A percentile compares a stretch with the other conserved stretches of the same genome.
phyloP scores from a whole-genome alignment of 495 filamentous ascomycete species.

The Aspergillus saccharolyticus region DNA sequence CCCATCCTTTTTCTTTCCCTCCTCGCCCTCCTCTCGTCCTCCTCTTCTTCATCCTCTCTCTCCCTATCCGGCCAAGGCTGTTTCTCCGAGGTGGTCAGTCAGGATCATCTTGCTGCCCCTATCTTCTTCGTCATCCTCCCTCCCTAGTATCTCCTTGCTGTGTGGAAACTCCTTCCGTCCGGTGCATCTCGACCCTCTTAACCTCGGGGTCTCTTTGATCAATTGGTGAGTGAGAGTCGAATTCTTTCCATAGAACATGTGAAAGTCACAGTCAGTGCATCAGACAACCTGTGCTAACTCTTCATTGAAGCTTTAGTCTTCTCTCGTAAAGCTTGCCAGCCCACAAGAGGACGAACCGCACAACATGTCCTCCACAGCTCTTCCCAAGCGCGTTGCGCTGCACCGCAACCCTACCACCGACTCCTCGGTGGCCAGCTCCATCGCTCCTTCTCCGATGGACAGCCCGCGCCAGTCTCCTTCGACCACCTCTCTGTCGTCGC shows the following conservation, averaged over 20 bases:
- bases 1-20: neutral
- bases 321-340: neutral
- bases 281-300: neutral
- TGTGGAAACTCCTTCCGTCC: slow-evolving; percentile 7
- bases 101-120: slow-evolving; percentile 6
- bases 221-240: slow-evolving; percentile 6
- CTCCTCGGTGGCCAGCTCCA: slow-evolving; percentile 59
- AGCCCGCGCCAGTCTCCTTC: slow-evolving; percentile 75
- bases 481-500: slow-evolving; percentile 84
- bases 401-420: slow-evolving; percentile 46
- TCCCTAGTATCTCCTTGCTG: slow-evolving; percentile 9
- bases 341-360: neutral
- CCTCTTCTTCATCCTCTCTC: slow-evolving; percentile 2
- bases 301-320: neutral
- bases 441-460: slow-evolving; percentile 59
- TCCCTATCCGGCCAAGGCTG: neutral
- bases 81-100: slow-evolving; percentile 10
- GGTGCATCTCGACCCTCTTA: slow-evolving; percentile 2
- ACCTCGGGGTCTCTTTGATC: neutral
- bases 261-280: neutral
- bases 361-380: slow-evolving; percentile 54
- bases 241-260: neutral
- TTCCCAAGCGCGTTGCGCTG: slow-evolving; percentile 51
- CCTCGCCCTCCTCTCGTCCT: neutral
- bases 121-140: slow-evolving; percentile 5